phyloP scores from a whole-genome alignment of 2,329 filamentous ascomycete genomes.

The Pseudogymnoascus sp. region DNA sequence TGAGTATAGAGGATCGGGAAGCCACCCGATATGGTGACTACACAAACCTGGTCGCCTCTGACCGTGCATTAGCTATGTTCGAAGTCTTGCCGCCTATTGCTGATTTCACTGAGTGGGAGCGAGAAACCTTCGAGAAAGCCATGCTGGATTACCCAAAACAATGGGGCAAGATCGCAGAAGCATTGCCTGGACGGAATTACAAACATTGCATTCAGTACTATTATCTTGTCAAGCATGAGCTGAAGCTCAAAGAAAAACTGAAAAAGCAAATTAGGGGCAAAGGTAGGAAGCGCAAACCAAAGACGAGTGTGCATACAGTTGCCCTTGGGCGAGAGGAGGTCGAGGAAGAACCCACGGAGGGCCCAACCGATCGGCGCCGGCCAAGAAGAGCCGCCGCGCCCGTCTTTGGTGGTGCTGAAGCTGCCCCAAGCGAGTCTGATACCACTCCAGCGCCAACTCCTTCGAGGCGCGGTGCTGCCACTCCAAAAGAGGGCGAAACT shows the following conservation, averaged over 20 bases:
- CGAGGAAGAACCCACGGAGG: constrained; percentile 49
- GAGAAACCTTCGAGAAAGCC: constrained; percentile 60
- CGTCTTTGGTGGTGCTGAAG: constrained; percentile 60
- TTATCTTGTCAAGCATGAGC: constrained; percentile 68
- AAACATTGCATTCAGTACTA: constrained; percentile 80
- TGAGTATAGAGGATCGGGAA: constrained; percentile 53
- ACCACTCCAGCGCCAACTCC: constrained; percentile 51
- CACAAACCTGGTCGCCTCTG: constrained; percentile 55
- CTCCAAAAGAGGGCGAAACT: constrained; percentile 34
- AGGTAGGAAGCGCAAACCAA: constrained; percentile 42
- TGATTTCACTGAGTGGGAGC: constrained; percentile 67
- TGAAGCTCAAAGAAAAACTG: constrained; percentile 68
- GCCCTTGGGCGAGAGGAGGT: constrained; percentile 52
- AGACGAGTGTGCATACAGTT: constrained; percentile 56
- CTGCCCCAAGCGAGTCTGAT: constrained; percentile 53
- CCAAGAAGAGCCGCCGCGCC: constrained; percentile 61
- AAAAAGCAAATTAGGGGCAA: constrained; percentile 49
- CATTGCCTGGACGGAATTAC: constrained; percentile 60
- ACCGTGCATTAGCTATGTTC: constrained; percentile 60
- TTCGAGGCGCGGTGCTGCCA: constrained; percentile 39
- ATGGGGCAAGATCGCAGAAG: constrained; percentile 68
- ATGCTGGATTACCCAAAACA: constrained; percentile 74
- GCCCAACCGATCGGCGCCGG: constrained; percentile 46
- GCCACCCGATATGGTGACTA: constrained; percentile 55
- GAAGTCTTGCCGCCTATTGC: constrained; percentile 64